Evolutionary conservation across 768 basidiomycete species (phyloP).

Genomic region (Baorangia bicolor): DNA sequence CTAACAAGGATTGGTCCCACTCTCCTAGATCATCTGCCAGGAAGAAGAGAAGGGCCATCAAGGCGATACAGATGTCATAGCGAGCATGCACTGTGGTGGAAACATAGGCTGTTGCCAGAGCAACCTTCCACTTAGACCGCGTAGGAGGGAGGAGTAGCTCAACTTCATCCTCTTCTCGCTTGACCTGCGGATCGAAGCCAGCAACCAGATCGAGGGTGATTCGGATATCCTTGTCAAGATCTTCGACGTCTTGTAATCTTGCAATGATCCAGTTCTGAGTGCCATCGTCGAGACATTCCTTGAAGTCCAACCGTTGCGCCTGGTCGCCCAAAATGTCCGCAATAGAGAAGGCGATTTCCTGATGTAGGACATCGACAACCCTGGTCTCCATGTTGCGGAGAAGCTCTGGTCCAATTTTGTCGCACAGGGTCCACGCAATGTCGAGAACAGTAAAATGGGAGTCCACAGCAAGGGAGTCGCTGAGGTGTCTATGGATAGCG

Average conservation of each 20-base stretch:
- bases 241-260: conserved; percentile 53
- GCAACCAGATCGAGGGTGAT: conserved; percentile 68
- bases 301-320: conserved; percentile 50
- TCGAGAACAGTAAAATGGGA: conserved; percentile 56
- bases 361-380: conserved; percentile 63
- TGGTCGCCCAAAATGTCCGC: conserved; percentile 73
- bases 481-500: conserved; percentile 50
- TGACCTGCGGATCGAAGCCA: conserved; percentile 66
- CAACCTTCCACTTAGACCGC: conserved; percentile 60
- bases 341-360: conserved; percentile 77
- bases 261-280: conserved; percentile 60
- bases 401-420: conserved; percentile 56
- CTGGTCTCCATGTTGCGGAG: conserved; percentile 58
- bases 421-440: conserved; percentile 61
- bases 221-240: conserved; percentile 56
- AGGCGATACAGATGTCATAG: conserved; percentile 68
- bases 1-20: conserved; percentile 65
- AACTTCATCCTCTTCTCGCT: conserved; percentile 73
- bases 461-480: conserved; percentile 44
- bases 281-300: conserved; percentile 58
- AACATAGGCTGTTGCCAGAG: conserved; percentile 62
- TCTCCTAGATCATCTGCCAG: conserved; percentile 58
- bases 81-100: conserved; percentile 64
- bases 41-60: conserved; percentile 71
- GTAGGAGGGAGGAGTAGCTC: conserved; percentile 51